These are phyloP conservation scores for Boletus sp. DNA, from an alignment of 768 basidiomycete species.

Conservation along the genomic window DNA sequence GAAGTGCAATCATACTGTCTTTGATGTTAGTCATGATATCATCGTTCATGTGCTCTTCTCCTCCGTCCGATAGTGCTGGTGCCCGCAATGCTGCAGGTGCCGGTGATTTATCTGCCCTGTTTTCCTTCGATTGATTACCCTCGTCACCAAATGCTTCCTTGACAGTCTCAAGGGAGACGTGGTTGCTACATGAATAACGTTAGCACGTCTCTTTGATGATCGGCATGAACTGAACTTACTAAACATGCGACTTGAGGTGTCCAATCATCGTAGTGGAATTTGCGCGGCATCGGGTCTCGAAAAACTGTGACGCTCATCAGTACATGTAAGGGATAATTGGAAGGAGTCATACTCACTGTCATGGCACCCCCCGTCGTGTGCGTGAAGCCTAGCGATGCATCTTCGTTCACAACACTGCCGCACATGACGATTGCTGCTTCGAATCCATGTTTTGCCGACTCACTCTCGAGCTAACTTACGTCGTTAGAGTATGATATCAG, in stretches of 20 bases:
- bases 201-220: not conserved
- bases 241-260: constrained; percentile 6
- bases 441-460: not conserved
- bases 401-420: not conserved
- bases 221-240: not conserved
- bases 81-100: not conserved
- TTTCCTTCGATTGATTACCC: not conserved
- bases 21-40: too few species aligned
- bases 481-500: too few species aligned
- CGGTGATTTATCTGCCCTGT: too few species aligned
- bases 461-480: too few species aligned
- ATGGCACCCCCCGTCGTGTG: not conserved
- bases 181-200: too few species aligned
- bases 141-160: not conserved
- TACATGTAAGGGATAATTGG: not conserved
- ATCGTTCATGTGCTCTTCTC: not conserved
- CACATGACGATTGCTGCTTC: constrained; percentile 4
- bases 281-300: not conserved
- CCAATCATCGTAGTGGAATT: not conserved
- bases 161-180: constrained; percentile 2
- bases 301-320: not conserved
- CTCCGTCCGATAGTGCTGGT: not conserved
- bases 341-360: not conserved
- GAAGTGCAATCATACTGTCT: too few species aligned
- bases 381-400: not conserved